These are phyloP conservation scores for Aphanomyces cochlioides DNA, from an alignment of 352 stramenopile species.

Conservation along the genomic window DNA sequence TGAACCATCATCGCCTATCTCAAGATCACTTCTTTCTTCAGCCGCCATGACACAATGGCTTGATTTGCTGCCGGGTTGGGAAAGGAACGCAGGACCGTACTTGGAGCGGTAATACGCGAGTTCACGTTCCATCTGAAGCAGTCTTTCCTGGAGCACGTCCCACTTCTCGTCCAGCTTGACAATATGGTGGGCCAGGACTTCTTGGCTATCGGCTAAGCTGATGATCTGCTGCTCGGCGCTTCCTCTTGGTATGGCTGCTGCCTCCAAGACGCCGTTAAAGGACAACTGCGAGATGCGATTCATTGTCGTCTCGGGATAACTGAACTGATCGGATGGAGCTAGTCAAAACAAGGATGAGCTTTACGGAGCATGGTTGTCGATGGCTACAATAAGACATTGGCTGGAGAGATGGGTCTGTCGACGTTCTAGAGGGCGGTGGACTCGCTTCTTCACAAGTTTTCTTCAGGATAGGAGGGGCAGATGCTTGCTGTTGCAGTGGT, in stretches of 20 bases:
- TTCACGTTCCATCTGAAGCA: slow-evolving; percentile 1
- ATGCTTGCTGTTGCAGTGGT: too few species aligned
- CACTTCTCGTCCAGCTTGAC: slow-evolving; percentile 18
- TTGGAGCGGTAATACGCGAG: slow-evolving; percentile 6
- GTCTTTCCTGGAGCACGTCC: background rate
- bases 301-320: background rate
- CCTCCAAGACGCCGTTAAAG: background rate
- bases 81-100: background rate
- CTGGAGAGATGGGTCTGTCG: too few species aligned
- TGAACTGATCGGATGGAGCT: too few species aligned
- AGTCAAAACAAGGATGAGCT: too few species aligned
- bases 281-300: background rate
- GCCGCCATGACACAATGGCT: background rate
- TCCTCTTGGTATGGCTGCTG: background rate
- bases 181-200: slow-evolving; percentile 11
- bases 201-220: slow-evolving; percentile 10
- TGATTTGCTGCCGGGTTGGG: background rate
- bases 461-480: too few species aligned
- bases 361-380: too few species aligned
- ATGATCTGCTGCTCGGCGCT: background rate
- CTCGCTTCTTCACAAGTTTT: too few species aligned
- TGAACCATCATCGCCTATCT: too few species aligned
- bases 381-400: too few species aligned
- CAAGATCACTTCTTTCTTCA: background rate
- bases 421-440: too few species aligned